Base-by-base conservation (phyloP, 192 early-diverging fungal genomes). In the Neocallimastix lanati region DNA sequence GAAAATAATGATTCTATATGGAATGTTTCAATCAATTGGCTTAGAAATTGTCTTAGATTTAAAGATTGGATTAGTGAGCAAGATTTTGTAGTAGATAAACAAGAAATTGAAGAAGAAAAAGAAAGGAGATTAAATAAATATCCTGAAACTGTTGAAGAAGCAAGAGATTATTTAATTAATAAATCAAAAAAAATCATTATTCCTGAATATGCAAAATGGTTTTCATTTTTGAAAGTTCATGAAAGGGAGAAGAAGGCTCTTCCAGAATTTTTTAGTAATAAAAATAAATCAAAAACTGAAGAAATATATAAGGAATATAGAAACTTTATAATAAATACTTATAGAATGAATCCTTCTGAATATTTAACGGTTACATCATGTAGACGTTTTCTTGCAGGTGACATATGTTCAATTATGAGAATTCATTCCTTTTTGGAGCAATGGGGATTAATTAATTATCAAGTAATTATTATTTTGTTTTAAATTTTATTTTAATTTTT, bases 361-460 rank as follows among this genome's bases (percentile, higher is more conserved):
- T 99, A 99, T 83, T 85, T 99, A 58, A 98, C 98, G 13, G 96
- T 99, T 15, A 99, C 98, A 7, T 96, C 98, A 4, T 98, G 96
- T 85, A 85, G 98, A 77, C 86, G 98, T 28, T 97, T 98, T 84
- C 86, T 99, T 81, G 96, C 96, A 0, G 98, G 98, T 29, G 98
- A 99, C 86, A 96, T 99, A 11, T 97, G 96, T 82, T 94, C 96
- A 6, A 98, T 99, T 79, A 96, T 98, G 85, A 88, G 98, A 77
- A 95, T 99, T 7, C 98, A 99, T 86, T 94, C 96, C 4, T 96
- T 99, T 80, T 86, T 99, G 76, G 96, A 99, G 84, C 96, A 99
- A 83, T 99, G 98, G 98, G 98, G 98, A 2, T 86, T 99, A 33
- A 94, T 99, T 82, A 99, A 99, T 85, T 96, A 97, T 85, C 95